Base-by-base conservation (phyloP, 1,139 yeast species). In the Wickerhamomyces sp. region DNA sequence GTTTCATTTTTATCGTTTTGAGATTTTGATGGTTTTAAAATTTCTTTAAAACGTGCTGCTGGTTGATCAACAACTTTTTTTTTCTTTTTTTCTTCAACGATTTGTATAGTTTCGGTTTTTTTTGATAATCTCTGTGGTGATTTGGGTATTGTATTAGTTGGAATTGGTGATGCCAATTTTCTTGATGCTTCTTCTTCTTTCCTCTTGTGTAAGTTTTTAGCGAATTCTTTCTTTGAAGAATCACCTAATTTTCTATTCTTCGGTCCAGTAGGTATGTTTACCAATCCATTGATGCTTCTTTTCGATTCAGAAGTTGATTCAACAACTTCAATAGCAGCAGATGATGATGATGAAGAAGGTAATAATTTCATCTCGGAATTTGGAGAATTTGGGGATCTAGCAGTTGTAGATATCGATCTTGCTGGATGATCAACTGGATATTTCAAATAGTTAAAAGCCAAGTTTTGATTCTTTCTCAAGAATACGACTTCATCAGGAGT, bases 391-490 rank as follows among this genome's bases (percentile, higher is more conserved):
- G n/a, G n/a, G n/a, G n/a, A n/a, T n/a, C n/a, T n/a, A n/a, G n/a
- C n/a, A n/a, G n/a, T n/a, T n/a, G n/a, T n/a, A n/a, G n/a, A n/a
- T n/a, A n/a, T n/a, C n/a, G n/a, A n/a, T 23, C 51, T 44, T n/a
- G 51, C 41, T 2, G 44, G 45, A 25, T 44, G 47, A 7, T 21
- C 32, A 9, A 17, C 14, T 3, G 47, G 37, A 26, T 41, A 40
- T 6, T 39, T 37, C 28, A 50, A 31, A 24, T 38, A 21, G 20
- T 51, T 46, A 37, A 36, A 43, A 1, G 45, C 52, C 16, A 31
- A 16, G 7, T 23, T 10, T 21, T 41, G 43, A 20, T 47, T 50
- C 10, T 30, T 26, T 20, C 36, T 37, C n/a, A 47, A 30, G 14
- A 30, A 12, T 6, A 31, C 29, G 6, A 45, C 16, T 6, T 41